phyloP scores from a whole-genome alignment of 2,329 filamentous ascomycete species.

The Colletotrichum abscissum region DNA sequence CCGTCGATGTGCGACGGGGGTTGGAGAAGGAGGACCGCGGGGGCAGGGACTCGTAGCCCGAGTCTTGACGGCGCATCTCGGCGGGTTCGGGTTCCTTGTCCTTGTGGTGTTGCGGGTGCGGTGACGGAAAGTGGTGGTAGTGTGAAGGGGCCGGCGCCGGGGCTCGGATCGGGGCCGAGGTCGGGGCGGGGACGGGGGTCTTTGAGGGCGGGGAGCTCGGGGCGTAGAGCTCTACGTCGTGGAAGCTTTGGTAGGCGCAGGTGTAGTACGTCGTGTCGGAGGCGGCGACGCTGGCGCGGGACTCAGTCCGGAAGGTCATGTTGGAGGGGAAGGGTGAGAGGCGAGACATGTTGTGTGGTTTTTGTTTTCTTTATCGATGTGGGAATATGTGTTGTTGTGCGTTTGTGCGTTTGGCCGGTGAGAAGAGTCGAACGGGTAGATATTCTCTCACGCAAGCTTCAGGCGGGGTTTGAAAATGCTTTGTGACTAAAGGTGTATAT shows the following conservation, averaged over 20 bases:
- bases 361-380: background rate
- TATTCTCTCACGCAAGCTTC: background rate
- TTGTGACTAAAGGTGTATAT: background rate
- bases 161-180: slow-evolving; percentile 7
- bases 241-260: slow-evolving; percentile 57
- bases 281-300: slow-evolving; percentile 54
- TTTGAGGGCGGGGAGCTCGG: slow-evolving; percentile 45
- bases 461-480: background rate
- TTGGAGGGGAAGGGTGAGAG: slow-evolving; percentile 32
- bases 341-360: slow-evolving; percentile 30
- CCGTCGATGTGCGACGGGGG: slow-evolving; percentile 49
- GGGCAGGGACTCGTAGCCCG: slow-evolving; percentile 66
- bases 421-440: background rate
- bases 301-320: slow-evolving; percentile 43
- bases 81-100: slow-evolving; percentile 42
- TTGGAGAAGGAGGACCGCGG: slow-evolving; percentile 50
- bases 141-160: slow-evolving; percentile 30
- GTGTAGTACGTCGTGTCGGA: slow-evolving; percentile 60
- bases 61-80: slow-evolving; percentile 67
- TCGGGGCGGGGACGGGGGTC: slow-evolving; percentile 34
- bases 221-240: slow-evolving; percentile 60
- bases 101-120: slow-evolving; percentile 11
- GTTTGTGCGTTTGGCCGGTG: background rate
- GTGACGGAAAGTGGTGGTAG: slow-evolving; percentile 26
- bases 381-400: background rate